Evolutionary conservation across 1,284 basidiomycete species (phyloP).

Genomic region (Caloboletus inedulis): DNA sequence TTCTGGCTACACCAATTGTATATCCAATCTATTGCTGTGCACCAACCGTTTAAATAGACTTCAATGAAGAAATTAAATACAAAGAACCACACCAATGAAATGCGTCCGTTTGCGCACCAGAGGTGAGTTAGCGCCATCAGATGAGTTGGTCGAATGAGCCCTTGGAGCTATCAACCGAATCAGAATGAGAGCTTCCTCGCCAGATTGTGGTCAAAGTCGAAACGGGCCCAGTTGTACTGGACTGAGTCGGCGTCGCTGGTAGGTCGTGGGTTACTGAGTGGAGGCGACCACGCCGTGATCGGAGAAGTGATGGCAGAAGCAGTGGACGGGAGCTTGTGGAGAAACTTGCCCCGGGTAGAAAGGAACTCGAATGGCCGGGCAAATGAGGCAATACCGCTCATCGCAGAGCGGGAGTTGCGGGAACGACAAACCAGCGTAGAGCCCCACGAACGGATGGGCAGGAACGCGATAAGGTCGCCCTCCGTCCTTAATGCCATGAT

Average conservation of each 20-base stretch:
- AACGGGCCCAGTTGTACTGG: too few species aligned
- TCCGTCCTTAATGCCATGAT: too few species aligned
- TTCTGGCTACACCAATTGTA: too few species aligned
- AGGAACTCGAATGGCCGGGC: not conserved
- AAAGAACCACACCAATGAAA: not conserved
- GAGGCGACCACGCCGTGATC: not conserved
- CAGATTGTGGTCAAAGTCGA: too few species aligned
- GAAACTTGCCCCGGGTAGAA: not conserved
- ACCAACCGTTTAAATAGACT: too few species aligned
- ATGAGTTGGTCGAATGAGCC: not conserved
- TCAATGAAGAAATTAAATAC: not conserved
- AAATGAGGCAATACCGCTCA: not conserved
- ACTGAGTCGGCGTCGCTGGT: too few species aligned
- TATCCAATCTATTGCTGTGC: too few species aligned
- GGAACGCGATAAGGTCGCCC: too few species aligned
- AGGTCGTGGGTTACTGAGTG: too few species aligned
- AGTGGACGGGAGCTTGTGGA: not conserved
- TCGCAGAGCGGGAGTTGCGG: not conserved
- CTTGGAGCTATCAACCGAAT: not conserved
- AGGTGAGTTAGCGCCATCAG: not conserved
- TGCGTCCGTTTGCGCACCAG: not conserved
- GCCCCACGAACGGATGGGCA: too few species aligned
- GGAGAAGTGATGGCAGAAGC: not conserved
- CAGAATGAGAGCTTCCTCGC: too few species aligned
- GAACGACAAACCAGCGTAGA: too few species aligned